These are phyloP conservation scores for Triticum monococcum DNA, from an alignment of 176 grass and related monocot genomes.

Conservation along the genomic window DNA sequence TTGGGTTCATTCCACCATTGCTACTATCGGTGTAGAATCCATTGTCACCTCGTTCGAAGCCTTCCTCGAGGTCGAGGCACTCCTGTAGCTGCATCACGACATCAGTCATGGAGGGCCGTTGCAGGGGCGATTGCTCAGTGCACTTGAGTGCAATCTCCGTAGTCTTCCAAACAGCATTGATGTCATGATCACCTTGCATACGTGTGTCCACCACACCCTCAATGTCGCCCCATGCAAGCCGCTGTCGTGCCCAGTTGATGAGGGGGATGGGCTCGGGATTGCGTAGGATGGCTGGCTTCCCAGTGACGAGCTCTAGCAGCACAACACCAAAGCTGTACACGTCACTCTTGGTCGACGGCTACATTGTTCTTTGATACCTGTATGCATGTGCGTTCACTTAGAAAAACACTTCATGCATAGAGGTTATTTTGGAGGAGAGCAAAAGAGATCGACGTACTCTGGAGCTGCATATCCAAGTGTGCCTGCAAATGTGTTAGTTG, in stretches of 20 bases:
- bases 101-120: too few species aligned
- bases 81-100: too few species aligned
- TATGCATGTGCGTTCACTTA: not conserved
- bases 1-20: not conserved
- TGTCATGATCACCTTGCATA: too few species aligned
- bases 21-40: not conserved
- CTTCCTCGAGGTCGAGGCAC: conserved; percentile 24
- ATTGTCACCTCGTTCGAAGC: not conserved
- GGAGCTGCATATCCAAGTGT: conserved; percentile 58
- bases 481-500: conserved; percentile 15
- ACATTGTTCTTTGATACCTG: not conserved
- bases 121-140: too few species aligned
- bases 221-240: conserved; percentile 21
- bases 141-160: too few species aligned
- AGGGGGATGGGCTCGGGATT: conserved; percentile 14
- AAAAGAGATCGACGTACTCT: conserved; percentile 36
- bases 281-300: conserved; percentile 27
- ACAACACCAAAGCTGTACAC: conserved; percentile 64
- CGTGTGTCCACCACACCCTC: too few species aligned
- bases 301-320: conserved; percentile 42
- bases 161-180: too few species aligned
- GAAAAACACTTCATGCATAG: not conserved
- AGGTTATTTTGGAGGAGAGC: not conserved
- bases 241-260: conserved; percentile 35
- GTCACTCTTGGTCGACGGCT: conserved; percentile 37